Evolutionary conservation across 768 basidiomycete species (phyloP).

Genomic region (Tricholoma sp.): DNA sequence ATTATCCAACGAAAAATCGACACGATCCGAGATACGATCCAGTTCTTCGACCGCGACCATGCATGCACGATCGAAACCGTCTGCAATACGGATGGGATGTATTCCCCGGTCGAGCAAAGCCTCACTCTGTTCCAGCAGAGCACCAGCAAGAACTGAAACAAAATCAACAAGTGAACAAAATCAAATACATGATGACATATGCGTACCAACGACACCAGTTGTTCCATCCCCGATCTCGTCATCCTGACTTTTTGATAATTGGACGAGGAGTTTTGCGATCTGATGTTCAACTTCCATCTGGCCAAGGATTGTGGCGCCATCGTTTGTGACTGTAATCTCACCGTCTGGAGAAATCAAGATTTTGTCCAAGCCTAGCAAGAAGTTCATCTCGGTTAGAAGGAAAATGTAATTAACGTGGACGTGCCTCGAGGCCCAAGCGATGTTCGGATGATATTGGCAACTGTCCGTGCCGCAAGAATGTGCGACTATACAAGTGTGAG

Average conservation of each 20-base stretch:
- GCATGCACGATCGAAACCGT: constrained; percentile 97
- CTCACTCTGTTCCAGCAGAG: constrained; percentile 91
- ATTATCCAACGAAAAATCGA: constrained; percentile 78
- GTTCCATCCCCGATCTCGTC: constrained; percentile 99
- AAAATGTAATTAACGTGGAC: constrained; percentile 5
- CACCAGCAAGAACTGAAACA: constrained; percentile 86
- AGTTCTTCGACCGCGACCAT: constrained; percentile 85
- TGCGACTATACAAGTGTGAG: constrained; percentile 54
- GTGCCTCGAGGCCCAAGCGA: constrained; percentile 92
- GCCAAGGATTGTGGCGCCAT: constrained; percentile 95
- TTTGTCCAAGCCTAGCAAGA: constrained; percentile 78
- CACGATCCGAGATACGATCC: constrained; percentile 84
- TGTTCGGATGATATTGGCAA: constrained; percentile 92
- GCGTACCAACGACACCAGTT: constrained; percentile 96
- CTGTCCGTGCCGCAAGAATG: constrained; percentile 91
- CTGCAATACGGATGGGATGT: constrained; percentile 98
- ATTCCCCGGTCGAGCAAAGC: constrained; percentile 97
- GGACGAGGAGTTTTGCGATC: constrained; percentile 96
- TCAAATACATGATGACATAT: background rate
- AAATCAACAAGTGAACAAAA: background rate
- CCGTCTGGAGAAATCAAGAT: constrained; percentile 95
- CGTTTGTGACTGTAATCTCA: constrained; percentile 98
- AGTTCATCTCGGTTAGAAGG: background rate
- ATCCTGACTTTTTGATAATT: constrained; percentile 96
- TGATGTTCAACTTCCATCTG: constrained; percentile 99